Conservation (phyloP, 2,329 filamentous ascomycete genomes). For the Beauveria medogensis region DNA sequence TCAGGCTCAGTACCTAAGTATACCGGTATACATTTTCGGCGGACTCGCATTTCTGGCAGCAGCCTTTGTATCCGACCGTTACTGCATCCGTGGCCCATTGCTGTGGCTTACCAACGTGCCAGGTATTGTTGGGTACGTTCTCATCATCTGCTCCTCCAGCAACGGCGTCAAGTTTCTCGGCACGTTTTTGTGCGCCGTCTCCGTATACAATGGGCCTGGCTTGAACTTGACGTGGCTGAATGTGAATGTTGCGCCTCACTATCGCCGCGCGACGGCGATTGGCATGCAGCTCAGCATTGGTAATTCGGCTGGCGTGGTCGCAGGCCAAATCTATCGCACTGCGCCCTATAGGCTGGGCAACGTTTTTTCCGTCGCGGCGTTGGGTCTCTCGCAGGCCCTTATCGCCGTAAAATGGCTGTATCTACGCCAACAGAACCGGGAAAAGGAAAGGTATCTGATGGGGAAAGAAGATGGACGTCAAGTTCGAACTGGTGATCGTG, state of each 20-base stretch:
- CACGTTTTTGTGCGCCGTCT: slow-evolving; percentile 38
- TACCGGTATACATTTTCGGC: slow-evolving; percentile 47
- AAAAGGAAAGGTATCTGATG: slow-evolving; percentile 25
- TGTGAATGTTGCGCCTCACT: slow-evolving; percentile 37
- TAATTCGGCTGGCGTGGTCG: slow-evolving; percentile 37
- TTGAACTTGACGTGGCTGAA: slow-evolving; percentile 39
- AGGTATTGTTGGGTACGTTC: slow-evolving; percentile 40
- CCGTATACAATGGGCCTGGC: slow-evolving; percentile 40
- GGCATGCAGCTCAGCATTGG: slow-evolving; percentile 37
- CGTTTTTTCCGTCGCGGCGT: slow-evolving; percentile 18
- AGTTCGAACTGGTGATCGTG: slow-evolving; percentile 38
- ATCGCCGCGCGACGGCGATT: slow-evolving; percentile 37
- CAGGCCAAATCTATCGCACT: slow-evolving; percentile 28
- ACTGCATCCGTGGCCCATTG: slow-evolving; percentile 25
- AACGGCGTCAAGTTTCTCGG: slow-evolving; percentile 42
- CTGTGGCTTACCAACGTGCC: slow-evolving; percentile 51
- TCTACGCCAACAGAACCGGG: slow-evolving; percentile 34
- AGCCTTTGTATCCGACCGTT: slow-evolving; percentile 38
- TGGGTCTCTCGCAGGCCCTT: slow-evolving; percentile 26
- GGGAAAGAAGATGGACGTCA: slow-evolving; percentile 36
- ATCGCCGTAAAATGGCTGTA: slow-evolving; percentile 34
- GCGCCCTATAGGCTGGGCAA: slow-evolving; percentile 26
- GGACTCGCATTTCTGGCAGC: slow-evolving; percentile 35
- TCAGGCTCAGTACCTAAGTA: slow-evolving; percentile 44
- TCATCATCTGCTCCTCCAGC: slow-evolving; percentile 39